Conservation (phyloP, 2,329 filamentous ascomycete genomes). For the Paradendryphiella salina region DNA sequence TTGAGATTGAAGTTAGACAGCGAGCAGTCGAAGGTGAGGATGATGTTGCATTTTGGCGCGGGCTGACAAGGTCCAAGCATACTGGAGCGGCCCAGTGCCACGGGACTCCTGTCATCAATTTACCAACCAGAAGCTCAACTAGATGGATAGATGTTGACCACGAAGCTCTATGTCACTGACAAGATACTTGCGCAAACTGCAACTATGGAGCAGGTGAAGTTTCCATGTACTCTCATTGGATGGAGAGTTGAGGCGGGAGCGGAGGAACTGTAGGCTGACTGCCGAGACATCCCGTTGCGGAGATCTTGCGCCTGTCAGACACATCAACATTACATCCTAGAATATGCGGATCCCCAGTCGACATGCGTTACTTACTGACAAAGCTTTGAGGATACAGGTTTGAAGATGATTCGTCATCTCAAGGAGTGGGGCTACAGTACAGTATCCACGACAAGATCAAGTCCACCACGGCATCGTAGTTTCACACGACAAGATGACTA, state of each 20-base stretch:
- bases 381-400: constrained; percentile 2
- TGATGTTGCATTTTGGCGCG: neutral
- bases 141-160: neutral
- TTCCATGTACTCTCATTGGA: constrained; percentile 21
- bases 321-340: neutral
- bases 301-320: constrained; percentile 17
- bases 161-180: constrained; percentile 7
- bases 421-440: constrained; percentile 14
- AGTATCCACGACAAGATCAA: constrained; percentile 23
- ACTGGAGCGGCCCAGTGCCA: neutral
- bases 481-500: constrained; percentile 30
- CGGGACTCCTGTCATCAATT: constrained; percentile 12
- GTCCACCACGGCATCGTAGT: constrained; percentile 4
- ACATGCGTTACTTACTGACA: constrained; percentile 9
- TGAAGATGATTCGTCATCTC: constrained; percentile 1
- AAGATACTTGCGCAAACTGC: constrained; percentile 6
- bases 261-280: constrained; percentile 13
- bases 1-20: neutral
- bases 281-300: constrained; percentile 30
- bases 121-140: constrained; percentile 5
- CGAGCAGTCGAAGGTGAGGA: constrained; percentile 1
- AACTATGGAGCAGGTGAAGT: constrained; percentile 10
- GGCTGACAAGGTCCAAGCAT: neutral
- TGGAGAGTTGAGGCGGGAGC: constrained; percentile 11
- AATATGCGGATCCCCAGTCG: constrained; percentile 14